A percentile compares a stretch with the other conserved stretches of the same genome.
Evolutionary conservation across 352 stramenopile genomes (phyloP).

Genomic region (Phytophthora syringae): DNA sequence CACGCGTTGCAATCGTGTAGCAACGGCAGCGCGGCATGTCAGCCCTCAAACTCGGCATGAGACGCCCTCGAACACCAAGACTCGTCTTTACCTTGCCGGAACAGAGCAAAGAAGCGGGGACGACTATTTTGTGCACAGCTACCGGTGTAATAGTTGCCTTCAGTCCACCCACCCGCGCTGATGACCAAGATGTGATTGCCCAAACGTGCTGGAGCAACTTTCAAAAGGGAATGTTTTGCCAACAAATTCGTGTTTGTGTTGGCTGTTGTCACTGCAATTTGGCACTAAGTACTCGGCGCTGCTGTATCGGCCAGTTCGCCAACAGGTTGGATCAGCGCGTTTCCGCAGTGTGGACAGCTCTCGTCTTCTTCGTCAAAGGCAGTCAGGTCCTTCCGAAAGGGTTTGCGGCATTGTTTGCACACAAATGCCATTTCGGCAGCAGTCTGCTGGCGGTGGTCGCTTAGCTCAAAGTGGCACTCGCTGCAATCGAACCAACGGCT

Average conservation of each 20-base stretch:
- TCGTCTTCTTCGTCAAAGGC: constrained; percentile 63
- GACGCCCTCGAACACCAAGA: neutral
- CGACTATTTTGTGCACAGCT: neutral
- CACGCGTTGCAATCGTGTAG: neutral
- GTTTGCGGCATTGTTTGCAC: constrained; percentile 70
- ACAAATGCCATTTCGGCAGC: constrained; percentile 63
- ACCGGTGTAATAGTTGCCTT: too few species aligned
- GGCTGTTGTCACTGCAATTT: neutral
- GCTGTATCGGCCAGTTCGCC: constrained; percentile 12
- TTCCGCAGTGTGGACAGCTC: constrained; percentile 69
- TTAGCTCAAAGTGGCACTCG: constrained; percentile 76
- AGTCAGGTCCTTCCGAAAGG: constrained; percentile 70
- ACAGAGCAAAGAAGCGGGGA: neutral
- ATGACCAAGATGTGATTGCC: neutral
- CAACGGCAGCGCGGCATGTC: too few species aligned
- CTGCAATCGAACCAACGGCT: constrained; percentile 82
- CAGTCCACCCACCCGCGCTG: neutral
- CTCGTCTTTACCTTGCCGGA: neutral
- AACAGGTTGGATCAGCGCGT: constrained; percentile 42
- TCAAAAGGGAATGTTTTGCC: neutral
- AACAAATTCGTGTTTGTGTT: neutral
- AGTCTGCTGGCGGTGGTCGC: constrained; percentile 53
- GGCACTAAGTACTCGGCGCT: neutral
- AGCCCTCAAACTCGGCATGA: neutral
- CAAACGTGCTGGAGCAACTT: neutral